Evolutionary conservation across 1,284 basidiomycete species (phyloP), one percentile per base, ranked within the genome.

Genomic region (Moesziomyces aphidis): DNA sequence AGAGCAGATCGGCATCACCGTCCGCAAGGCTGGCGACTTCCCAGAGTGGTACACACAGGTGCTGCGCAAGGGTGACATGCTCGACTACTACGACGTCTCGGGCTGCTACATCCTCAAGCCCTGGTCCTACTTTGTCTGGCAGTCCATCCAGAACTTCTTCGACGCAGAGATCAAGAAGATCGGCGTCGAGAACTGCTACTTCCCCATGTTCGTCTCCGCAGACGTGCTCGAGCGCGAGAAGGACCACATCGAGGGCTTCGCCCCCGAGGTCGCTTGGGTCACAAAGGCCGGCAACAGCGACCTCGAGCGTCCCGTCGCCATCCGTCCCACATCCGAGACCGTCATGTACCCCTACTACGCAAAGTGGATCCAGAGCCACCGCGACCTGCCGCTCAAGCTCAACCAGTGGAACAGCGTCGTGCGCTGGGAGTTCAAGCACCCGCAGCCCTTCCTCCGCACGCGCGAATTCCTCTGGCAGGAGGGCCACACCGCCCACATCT

Each of bases 401-500:
- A 99, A 99, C 87, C 93, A 98, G 86, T 99, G 96, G 96, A 98
- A 98, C 88, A 94, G 91, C 77, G 95, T 99, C 81, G 96, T 99
- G 28, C 91, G 96, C 72, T 99, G 96, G 96, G 96, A 99, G 86
- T 99, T 99, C 89, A 99, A 99, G 88, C 97, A 96, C 86, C 97
- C 96, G 58, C 72, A 99, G 86, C 96, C 96, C 3, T 99, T 99
- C 92, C 89, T 99, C 46, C 94, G 96, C 72, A 99, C 97, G 2
- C 93, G 97, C 83, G 96, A 99, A 87, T 99, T 98, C 89, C 88
- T 99, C 39, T 99, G 97, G 96, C 96, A 99, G 87, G 97, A 99
- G 86, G 96, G 96, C 50, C 96, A 99, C 88, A 98, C 97, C 6
- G 97, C 96, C 2, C 91, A 93, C 87, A 88, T 97, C 55, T 93